Evolutionary conservation across 179 eudicot genomes (phyloP), one percentile per base, ranked within the genome.

Genomic region (Silene coronaria): DNA sequence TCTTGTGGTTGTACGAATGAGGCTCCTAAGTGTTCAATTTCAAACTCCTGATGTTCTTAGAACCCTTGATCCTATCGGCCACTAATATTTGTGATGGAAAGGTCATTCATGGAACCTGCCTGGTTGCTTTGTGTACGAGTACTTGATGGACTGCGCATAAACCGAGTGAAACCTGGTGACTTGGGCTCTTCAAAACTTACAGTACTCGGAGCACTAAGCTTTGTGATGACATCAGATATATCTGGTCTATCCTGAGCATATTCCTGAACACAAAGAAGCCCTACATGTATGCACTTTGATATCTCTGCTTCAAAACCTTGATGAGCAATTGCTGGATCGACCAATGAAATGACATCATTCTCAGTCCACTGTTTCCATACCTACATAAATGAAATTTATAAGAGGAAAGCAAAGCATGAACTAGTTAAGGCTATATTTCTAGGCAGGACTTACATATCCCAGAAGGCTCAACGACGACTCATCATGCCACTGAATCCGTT

Each of bases 191-290:
- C 77, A 74, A 85, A 71, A 32, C 76, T 80, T 2, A 62, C 36
- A 38, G 53, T 61, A 38, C 73, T 83, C n/a, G 22, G 14, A 46
- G 67, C 82, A n/a, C 62, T 72, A 27, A 87, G 80, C 86, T 80
- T 84, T 17, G 75, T 22, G n/a, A 87, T 23, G 9, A 86, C 80
- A 13, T 59, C 30, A 0, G 82, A 64, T 70, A 85, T 82, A 32
- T 71, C 74, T 12, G 85, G 88, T 78, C 83, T 79, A 21, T 81
- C 83, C 58, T 21, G 73, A 5, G 85, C 71, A 30, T 46, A 28
- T 23, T 83, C 86, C 78, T 86, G 85, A 19, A 86, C 84, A 34
- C 85, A 84, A 28, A 84, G 70, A 14, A 86, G 75, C 6, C 85
- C 85, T 19, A 84, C 68, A 21, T 77, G 73, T 19, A 83, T 75